Evolutionary conservation across 305 asterid species (phyloP).

Genomic region (Vinca major): DNA sequence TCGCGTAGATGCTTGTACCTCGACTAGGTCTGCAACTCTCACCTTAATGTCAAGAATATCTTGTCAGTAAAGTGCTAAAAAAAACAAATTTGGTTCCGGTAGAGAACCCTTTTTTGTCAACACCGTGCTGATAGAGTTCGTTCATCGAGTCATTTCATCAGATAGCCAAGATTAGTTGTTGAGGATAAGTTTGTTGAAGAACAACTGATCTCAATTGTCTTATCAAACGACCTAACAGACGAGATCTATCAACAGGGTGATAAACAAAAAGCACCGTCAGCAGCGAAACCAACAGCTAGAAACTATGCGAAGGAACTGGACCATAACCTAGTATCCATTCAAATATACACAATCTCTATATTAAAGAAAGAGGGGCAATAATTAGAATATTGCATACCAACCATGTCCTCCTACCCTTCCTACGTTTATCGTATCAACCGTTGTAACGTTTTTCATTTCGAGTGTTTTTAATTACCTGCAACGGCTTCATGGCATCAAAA

Average conservation of each 20-base stretch:
- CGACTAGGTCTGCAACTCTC: constrained; percentile 65
- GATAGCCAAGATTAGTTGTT: no score
- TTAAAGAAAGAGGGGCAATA: no score
- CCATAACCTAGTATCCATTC: neutral
- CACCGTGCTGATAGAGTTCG: no score
- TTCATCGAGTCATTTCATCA: no score
- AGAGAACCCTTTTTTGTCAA: no score
- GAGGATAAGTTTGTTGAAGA: no score
- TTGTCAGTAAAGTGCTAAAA: neutral
- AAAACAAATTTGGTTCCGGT: no score
- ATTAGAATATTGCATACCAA: neutral
- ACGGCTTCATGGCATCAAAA: constrained; percentile 48
- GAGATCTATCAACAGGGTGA: no score
- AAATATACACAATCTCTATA: neutral
- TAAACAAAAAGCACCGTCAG: no score
- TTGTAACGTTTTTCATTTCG: neutral
- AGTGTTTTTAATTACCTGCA: constrained; percentile 47
- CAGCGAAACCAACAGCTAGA: neutral
- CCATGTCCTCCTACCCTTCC: no score
- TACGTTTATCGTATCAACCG: neutral
- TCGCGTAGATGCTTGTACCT: constrained; percentile 15
- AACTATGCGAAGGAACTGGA: neutral
- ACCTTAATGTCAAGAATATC: constrained; percentile 33
- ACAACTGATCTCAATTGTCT: no score
- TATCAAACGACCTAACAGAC: no score